Conservation (phyloP, 1,139 yeast species). For the Diutina ranongensis region DNA sequence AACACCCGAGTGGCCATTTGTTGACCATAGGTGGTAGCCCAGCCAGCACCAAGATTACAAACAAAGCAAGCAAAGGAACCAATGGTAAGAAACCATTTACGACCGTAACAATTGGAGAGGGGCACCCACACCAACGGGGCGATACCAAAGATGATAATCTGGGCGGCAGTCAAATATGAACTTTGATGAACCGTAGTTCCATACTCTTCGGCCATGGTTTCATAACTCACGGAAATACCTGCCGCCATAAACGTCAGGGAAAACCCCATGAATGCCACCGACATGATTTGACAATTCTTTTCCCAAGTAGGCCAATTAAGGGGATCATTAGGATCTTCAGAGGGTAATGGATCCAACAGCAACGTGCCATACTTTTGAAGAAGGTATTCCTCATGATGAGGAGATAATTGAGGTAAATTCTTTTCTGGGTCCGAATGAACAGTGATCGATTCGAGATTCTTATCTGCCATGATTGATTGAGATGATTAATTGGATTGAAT, state of each 20-base stretch:
- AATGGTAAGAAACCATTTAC: background rate
- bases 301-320: conserved; percentile 2
- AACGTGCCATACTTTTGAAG: background rate
- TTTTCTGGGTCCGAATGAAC: background rate
- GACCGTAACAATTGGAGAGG: background rate
- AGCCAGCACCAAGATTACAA: conserved; percentile 2
- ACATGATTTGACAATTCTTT: background rate
- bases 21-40: conserved; percentile 1
- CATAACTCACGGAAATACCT: background rate
- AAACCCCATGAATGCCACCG: background rate
- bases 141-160: background rate
- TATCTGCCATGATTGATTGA: no score
- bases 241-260: conserved; percentile 6
- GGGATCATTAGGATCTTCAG: background rate
- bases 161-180: conserved; percentile 1
- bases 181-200: background rate
- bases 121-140: conserved; percentile 2
- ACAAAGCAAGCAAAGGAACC: background rate
- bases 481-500: no score
- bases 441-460: no score
- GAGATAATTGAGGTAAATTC: background rate
- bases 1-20: conserved; percentile 4
- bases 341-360: conserved; percentile 3
- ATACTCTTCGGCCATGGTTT: conserved; percentile 1
- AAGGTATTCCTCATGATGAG: background rate